A percentile compares a stretch with the other conserved stretches of the same genome.
These are phyloP conservation scores for Candida argentea DNA, from an alignment of 805 yeast species.

Conservation along the genomic window DNA sequence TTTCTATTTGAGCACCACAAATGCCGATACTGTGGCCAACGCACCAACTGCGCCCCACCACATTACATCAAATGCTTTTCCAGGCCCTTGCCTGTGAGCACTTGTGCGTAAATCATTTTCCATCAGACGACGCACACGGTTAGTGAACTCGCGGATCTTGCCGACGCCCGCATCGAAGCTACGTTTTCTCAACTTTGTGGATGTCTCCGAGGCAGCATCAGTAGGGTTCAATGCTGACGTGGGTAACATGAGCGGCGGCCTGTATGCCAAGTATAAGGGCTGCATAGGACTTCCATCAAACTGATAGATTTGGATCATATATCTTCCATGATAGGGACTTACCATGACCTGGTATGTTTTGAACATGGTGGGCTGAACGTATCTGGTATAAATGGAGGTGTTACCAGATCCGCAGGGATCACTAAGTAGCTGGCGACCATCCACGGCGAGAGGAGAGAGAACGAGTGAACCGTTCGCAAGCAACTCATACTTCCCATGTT, in stretches of 20 bases:
- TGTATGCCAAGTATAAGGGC: slow-evolving; percentile 85
- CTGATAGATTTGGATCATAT: slow-evolving; percentile 61
- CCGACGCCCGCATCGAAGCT: too few relatives aligned
- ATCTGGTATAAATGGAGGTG: slow-evolving; percentile 56
- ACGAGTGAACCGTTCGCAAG: slow-evolving; percentile 55
- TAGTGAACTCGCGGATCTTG: too few relatives aligned
- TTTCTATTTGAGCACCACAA: slow-evolving; percentile 12
- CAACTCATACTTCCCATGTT: slow-evolving; percentile 76
- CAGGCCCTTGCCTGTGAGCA: slow-evolving; percentile 42
- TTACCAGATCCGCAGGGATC: slow-evolving; percentile 61
- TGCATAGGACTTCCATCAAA: slow-evolving; percentile 74
- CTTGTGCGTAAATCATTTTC: slow-evolving; percentile 75
- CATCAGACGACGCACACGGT: slow-evolving; percentile 56
- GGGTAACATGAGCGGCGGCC: slow-evolving; percentile 95
- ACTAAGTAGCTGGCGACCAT: slow-evolving; percentile 85
- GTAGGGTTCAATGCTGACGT: slow-evolving; percentile 88
- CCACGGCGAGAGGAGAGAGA: slow-evolving; percentile 69
- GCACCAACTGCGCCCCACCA: slow-evolving; percentile 49
- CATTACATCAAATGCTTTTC: slow-evolving; percentile 30
- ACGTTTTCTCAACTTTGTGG: slow-evolving; percentile 12
- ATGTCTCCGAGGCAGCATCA: slow-evolving; percentile 26
- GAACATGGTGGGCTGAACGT: slow-evolving; percentile 56
- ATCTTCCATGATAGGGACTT: slow-evolving; percentile 78
- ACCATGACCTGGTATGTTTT: slow-evolving; percentile 47
- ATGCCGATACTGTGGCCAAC: slow-evolving; percentile 30